Conservation (phyloP, 495 filamentous ascomycete genomes). For the Xylaria acuta region DNA sequence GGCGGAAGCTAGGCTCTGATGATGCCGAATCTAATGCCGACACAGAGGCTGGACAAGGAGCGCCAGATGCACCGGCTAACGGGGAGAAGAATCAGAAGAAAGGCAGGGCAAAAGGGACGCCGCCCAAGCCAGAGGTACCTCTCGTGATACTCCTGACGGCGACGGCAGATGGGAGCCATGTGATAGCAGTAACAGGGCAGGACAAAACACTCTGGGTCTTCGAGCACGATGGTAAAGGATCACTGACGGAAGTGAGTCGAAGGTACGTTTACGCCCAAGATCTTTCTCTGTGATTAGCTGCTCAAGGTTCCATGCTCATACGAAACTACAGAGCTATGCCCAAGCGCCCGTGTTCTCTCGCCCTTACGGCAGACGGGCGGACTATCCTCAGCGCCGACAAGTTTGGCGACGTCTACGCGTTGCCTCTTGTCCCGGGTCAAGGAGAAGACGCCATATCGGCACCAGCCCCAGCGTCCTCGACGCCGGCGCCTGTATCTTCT, state of each 20-base stretch:
- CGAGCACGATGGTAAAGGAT: slow-evolving; percentile 63
- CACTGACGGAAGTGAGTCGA: slow-evolving; percentile 70
- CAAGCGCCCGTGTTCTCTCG: slow-evolving; percentile 80
- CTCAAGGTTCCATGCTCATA: slow-evolving; percentile 16
- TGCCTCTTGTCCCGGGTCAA: slow-evolving; percentile 71
- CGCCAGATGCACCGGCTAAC: slow-evolving; percentile 17
- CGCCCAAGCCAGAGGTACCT: slow-evolving; percentile 42
- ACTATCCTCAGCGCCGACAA: slow-evolving; percentile 88
- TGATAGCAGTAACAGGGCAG: slow-evolving; percentile 81
- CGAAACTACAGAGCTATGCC: slow-evolving; percentile 72
- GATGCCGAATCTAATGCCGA: slow-evolving; percentile 28
- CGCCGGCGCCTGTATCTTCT: slow-evolving; percentile 4
- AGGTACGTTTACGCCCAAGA: slow-evolving; percentile 57
- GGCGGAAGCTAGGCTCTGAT: slow-evolving; percentile 39
- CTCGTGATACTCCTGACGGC: slow-evolving; percentile 64
- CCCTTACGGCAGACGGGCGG: slow-evolving; percentile 67
- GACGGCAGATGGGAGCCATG: slow-evolving; percentile 65
- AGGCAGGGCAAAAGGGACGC: slow-evolving; percentile 30
- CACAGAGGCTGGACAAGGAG: slow-evolving; percentile 23
- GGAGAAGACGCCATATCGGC: slow-evolving; percentile 18
- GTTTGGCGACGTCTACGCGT: slow-evolving; percentile 90
- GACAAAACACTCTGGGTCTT: slow-evolving; percentile 92
- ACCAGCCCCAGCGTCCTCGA: slow-evolving; percentile 16
- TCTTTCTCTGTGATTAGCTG: neutral
- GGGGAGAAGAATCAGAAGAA: slow-evolving; percentile 29